Base-by-base conservation (phyloP, 2,329 filamentous ascomycete genomes). In the Lasiodiplodia theobromae region DNA sequence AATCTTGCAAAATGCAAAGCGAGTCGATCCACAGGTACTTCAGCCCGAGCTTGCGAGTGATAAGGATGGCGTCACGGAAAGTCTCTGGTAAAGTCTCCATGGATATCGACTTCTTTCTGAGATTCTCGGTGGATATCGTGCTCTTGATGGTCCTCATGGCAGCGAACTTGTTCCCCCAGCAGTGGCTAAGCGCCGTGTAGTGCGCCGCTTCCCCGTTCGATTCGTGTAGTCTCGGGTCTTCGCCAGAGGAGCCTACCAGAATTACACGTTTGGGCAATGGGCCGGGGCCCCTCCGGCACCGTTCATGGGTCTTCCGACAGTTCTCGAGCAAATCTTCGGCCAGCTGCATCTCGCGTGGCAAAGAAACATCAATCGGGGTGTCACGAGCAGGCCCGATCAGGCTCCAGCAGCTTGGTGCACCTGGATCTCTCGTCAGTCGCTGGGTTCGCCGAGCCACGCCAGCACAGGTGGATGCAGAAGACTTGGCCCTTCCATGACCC, bases 11-110 rank as follows among this genome's bases (percentile, higher is more conserved):
- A 40, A 71, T 71, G 51, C 70, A 71, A 28, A 71, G 68, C 6
- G 70, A 60, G 34, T 71, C 70, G 23, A 71, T 71, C 70, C 70
- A 71, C n/a, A 71, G 53, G 28, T 71, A 71, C 49, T 37, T 38
- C 11, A 64, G 11, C 7, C 54, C 58, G 23, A 70, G 52, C 8
- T 34, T 12, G 4, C 56, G 53, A 25, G 62, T 66, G 47, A 69
- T 37, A 11, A 28, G 25, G 4, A 71, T 66, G 8, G 70, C 69
- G 12, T 71, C 65, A 14, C 57, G 28, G 60, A 70, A 71, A 12
- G 54, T 70, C 53, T 34, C 28, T 4, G 53, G 53, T 3, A 56
- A n/a, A 31, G n/a, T 5, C 7, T 56, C 31, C 53, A 56, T 37
- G 2, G 53, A 31, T 16, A 56, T 56, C 8, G 31, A 56, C n/a